Percentiles rank a stretch among this genome's conserved stretches.
phyloP scores from a whole-genome alignment of 2,329 filamentous ascomycete species.

The Penicillium sp. region DNA sequence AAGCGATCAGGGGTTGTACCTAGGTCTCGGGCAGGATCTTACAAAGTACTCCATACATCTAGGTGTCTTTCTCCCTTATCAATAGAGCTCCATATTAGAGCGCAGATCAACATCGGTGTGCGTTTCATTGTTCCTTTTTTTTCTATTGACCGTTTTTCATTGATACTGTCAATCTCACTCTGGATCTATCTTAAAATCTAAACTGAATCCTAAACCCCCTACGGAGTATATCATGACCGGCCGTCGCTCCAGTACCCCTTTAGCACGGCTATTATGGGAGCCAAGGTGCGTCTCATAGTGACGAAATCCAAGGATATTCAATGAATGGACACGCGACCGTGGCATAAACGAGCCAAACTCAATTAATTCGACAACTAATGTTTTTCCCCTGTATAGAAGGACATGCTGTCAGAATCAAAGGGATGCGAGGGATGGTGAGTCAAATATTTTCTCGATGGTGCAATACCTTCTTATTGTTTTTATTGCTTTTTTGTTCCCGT shows the following conservation, averaged over 20 bases:
- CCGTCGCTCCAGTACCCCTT: constrained; percentile 20
- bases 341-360: neutral
- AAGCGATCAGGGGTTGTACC: neutral
- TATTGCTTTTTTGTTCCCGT: constrained; percentile 14
- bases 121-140: neutral
- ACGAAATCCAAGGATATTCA: neutral
- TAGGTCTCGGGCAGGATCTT: neutral
- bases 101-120: constrained; percentile 7
- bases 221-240: constrained; percentile 15
- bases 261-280: constrained; percentile 36
- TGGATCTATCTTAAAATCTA: neutral
- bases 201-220: neutral
- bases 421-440: constrained; percentile 30
- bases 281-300: constrained; percentile 28
- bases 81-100: neutral
- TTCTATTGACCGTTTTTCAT: neutral
- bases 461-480: constrained; percentile 16
- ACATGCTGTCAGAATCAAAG: constrained; percentile 20
- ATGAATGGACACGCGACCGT: neutral
- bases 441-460: constrained; percentile 26
- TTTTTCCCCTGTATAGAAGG: constrained; percentile 7
- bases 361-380: neutral
- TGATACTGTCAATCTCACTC: neutral
- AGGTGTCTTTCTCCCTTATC: constrained; percentile 1
- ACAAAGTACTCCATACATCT: neutral